Evolutionary conservation across 352 stramenopile species (phyloP), one percentile per base, ranked within the genome.

Genomic region (Phytopythium delawarense): DNA sequence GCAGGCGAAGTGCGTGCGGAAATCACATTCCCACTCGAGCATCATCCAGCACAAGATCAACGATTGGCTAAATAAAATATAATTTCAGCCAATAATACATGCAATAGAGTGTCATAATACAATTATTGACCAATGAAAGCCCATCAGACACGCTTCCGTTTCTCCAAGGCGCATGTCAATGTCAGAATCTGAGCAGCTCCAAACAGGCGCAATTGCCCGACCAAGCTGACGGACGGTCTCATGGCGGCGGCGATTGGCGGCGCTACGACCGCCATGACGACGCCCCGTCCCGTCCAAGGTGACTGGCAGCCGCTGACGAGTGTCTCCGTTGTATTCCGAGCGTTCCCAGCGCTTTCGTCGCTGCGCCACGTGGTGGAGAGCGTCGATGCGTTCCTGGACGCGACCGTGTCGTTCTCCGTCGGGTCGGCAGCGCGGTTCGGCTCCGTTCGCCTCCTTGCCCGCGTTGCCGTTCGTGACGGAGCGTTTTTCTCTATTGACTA

Each of bases 301-400:
- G 32, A 37, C 4, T 45, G 51, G 51, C 51, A 18, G 30, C 51
- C 51, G 11, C 32, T 57, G 30, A 57, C 32, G 28, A 28, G 35
- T 21, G 53, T 59, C 23, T 13, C 20, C 11, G 15, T 59, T 5
- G 35, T 59, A 21, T 40, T 44, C 9, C 32, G 53, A 37, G 53
- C 23, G 25, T 37, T 15, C 35, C 53, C 53, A 35, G 18, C n/a
- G 7, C 9, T 69, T 13, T 42, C 44, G 6, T 34, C 45, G 34
- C 52, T 69, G 1, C 37, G 44, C 1, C 57, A 69, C 32, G 63
- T 69, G 13, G 42, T 54, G 21, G 23, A 25, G 7, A 32, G 32
- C 45, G 53, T 63, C 25, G 61, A 57, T 2, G 52, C 30, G 15
- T 69, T 56, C 52, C 44, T 65, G 51, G 63, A 65, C 63, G 45